Evolutionary conservation across 2,329 filamentous ascomycete species (phyloP).

Genomic region (Acrodontium crateriforme): DNA sequence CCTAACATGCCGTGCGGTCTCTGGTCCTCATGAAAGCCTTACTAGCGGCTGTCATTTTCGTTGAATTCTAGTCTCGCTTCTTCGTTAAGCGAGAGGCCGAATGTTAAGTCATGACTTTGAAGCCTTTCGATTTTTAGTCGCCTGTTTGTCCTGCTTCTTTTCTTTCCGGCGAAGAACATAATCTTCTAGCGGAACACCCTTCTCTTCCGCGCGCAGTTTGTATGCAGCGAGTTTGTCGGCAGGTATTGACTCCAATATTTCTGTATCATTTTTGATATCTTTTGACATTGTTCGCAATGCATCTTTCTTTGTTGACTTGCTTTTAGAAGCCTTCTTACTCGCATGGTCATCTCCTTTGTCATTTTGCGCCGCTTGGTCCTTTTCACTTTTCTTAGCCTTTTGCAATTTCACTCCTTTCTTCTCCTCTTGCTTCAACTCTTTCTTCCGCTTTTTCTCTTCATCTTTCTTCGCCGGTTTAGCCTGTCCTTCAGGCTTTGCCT

Average conservation of each 20-base stretch:
- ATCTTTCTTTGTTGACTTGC: too few species aligned
- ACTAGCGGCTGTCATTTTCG: too few species aligned
- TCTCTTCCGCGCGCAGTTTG: conserved; percentile 22
- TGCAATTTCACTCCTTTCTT: neutral
- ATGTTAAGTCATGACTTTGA: too few species aligned
- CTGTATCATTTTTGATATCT: neutral
- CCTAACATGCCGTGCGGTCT: too few species aligned
- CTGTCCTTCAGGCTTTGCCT: neutral
- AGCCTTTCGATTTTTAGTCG: neutral
- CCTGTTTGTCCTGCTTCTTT: conserved; percentile 10
- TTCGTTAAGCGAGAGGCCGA: too few species aligned
- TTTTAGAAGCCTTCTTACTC: neutral
- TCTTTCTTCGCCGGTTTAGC: neutral
- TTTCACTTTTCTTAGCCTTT: neutral
- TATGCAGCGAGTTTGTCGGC: conserved; percentile 20
- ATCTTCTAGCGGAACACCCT: conserved; percentile 24
- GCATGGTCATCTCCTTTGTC: neutral
- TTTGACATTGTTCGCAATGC: too few species aligned
- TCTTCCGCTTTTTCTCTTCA: neutral
- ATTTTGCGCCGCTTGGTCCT: neutral
- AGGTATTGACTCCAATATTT: too few species aligned
- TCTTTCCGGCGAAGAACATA: conserved; percentile 14
- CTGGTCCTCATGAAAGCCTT: too few species aligned
- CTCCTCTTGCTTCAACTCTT: neutral
- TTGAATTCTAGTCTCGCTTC: too few species aligned